A percentile compares a stretch with the other conserved stretches of the same genome.
These are phyloP conservation scores for Euphorbia pulcherrima DNA, from an alignment of 345 rosid genomes.

Conservation along the genomic window DNA sequence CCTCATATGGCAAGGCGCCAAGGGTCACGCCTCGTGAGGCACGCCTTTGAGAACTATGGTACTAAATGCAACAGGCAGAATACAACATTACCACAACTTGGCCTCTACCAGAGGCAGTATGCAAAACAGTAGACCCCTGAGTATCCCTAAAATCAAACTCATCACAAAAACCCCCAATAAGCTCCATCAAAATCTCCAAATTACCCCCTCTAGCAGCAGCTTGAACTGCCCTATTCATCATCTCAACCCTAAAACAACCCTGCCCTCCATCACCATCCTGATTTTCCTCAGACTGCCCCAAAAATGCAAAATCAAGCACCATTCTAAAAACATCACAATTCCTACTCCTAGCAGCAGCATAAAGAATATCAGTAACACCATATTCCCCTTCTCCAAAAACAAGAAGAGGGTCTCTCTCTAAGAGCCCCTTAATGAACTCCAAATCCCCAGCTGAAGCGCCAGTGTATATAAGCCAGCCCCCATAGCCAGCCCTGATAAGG, in stretches of 20 bases:
- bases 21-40: too few species aligned
- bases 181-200: constrained; percentile 56
- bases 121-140: constrained; percentile 69
- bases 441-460: constrained; percentile 92
- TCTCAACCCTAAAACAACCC: constrained; percentile 52
- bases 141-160: constrained; percentile 48
- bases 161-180: constrained; percentile 36
- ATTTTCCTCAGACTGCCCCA: constrained; percentile 32
- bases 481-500: constrained; percentile 83
- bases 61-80: too few species aligned
- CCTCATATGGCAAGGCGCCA: too few species aligned
- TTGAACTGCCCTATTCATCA: constrained; percentile 82
- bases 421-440: constrained; percentile 53
- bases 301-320: constrained; percentile 43
- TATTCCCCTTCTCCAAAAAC: constrained; percentile 97
- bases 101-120: constrained; percentile 80
- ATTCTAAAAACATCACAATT: constrained; percentile 58
- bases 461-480: constrained; percentile 94
- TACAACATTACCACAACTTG: constrained; percentile 52
- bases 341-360: constrained; percentile 78
- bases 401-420: constrained; percentile 74
- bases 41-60: too few species aligned
- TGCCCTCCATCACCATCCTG: constrained; percentile 19
- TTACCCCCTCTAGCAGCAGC: constrained; percentile 88
- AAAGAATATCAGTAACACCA: constrained; percentile 79